Base-by-base conservation (phyloP, 2,329 filamentous ascomycete genomes). In the Ophiostoma pallidulum region DNA sequence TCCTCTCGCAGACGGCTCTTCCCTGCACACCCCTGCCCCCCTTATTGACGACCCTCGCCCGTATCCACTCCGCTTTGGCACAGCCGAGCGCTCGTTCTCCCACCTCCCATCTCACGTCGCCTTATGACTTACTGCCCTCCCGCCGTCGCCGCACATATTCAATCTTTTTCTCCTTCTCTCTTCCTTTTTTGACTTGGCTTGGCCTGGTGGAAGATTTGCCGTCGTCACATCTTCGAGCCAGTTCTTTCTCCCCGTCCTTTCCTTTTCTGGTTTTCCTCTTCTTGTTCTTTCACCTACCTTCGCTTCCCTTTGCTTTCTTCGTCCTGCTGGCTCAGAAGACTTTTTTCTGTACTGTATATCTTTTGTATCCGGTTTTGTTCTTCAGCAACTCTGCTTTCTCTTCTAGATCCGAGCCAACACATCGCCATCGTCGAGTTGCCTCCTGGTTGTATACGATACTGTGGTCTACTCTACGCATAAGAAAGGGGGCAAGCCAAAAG, bases 241-340 rank as follows among this genome's bases (percentile, higher is more conserved):
- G 60, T 59, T 59, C 58, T 62, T 58, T 61, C 58, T 57, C 56
- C 58, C 53, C 63, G 63, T 59, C 59, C 62, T 36, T 65, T 63
- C 60, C 62, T 16, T 46, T 39, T 24, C 19, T 28, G 68, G 69
- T 61, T 60, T 58, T 66, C 62, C 60, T 56, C 62, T 61, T 56
- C 55, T 42, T 33, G 9, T 28, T 45, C 19, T 28, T 60, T n/a
- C n/a, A n/a, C n/a, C n/a, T n/a, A n/a, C n/a, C n/a, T 24, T 60
- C 58, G 61, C 24, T 64, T 62, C 60, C 63, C 31, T 20, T 41
- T 47, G n/a, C 9, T 68, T 70, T 62, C 60, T 59, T 66, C 26
- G 39, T 55, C 64, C 76, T 78, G 75, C 77, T 80, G 75, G 75
- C 67, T 78, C 75, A 78, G 75, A 75, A 68, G 67, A 66, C 68